Base-by-base conservation (phyloP, 164 flowering plant genomes). In the Stephania japonica region DNA sequence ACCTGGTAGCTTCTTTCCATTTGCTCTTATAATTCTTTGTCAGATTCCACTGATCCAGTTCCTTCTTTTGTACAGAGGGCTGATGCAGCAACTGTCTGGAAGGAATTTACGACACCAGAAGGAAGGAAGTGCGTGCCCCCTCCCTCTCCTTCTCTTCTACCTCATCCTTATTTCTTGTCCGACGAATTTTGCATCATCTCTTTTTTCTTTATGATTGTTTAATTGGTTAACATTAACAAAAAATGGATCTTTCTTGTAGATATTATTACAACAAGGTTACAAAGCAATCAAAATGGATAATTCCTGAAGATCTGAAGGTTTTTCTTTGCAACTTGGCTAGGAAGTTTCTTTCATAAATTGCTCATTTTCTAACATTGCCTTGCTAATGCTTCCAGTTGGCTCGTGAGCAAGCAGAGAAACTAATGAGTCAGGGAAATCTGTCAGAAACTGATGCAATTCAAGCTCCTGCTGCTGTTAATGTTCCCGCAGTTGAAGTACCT, bases 21-120 rank as follows among this genome's bases (percentile, higher is more conserved):
- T 56, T 32, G 18, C 43, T 56, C 67, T 25, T 64, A 64, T 26
- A 11, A 8, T 25, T 26, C 67, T 10, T 26, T 12, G 38, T 8
- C 21, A 14, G n/a, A 27, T 16, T 65, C 8, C 42, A 26, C 62
- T 69, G 26, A 69, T 27, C 50, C 72, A 47, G 8, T 49, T 49
- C 56, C 23, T 11, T 27, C 21, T 16, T 32, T 82, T 69, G 77
- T n/a, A 83, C 87, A 94, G 99, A 91, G 92, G 84, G 99, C 98
- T 59, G 98, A 94, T 84, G 97, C 98, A 71, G 91, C 98, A 0
- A 91, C 98, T 75, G 96, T 86, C 69, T 94, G 98, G 99, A 92
- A 92, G 81, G 99, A 94, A 79, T 94, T 90, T 76, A 85, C 91
- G 21, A 90, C 96, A 71, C 80, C 87, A 14, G 98, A 91, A 73